A percentile compares a stretch with the other conserved stretches of the same genome.
These are phyloP conservation scores for Monosporascus cannonballus DNA, from an alignment of 2,329 filamentous ascomycete species.

Conservation along the genomic window DNA sequence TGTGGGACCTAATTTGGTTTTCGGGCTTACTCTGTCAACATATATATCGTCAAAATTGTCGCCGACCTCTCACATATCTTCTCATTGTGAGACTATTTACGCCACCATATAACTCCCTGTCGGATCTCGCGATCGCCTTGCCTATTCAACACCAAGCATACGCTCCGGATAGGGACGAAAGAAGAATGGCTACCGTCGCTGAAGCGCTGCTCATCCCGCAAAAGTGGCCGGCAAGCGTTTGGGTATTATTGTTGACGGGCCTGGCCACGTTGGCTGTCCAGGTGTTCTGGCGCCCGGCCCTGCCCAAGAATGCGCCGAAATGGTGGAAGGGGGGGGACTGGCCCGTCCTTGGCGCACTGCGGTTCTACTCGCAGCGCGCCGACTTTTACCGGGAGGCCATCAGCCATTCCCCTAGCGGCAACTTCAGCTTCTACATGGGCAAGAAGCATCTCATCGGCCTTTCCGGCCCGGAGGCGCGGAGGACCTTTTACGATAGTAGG, in stretches of 20 bases:
- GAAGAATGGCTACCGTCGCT: not conserved
- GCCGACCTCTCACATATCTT: too few species aligned
- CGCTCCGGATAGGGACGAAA: not conserved
- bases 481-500: conserved; percentile 40
- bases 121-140: too few species aligned
- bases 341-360: conserved; percentile 35
- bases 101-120: too few species aligned
- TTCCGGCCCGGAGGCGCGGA: conserved; percentile 35
- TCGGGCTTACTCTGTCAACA: too few species aligned
- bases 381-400: conserved; percentile 32
- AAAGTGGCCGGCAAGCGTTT: conserved; percentile 15
- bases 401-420: conserved; percentile 31
- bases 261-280: conserved; percentile 10
- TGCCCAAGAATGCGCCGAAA: conserved; percentile 20
- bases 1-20: too few species aligned
- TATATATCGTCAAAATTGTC: too few species aligned
- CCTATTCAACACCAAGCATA: too few species aligned
- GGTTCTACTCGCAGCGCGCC: conserved; percentile 37
- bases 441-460: conserved; percentile 38
- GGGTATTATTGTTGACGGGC: conserved; percentile 14
- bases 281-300: conserved; percentile 16
- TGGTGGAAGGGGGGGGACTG: conserved; percentile 19
- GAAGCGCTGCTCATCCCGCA: conserved; percentile 3
- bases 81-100: too few species aligned
- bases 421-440: conserved; percentile 45